Base-by-base conservation (phyloP, 2,329 filamentous ascomycete species). In the Arachnomyces sp. region DNA sequence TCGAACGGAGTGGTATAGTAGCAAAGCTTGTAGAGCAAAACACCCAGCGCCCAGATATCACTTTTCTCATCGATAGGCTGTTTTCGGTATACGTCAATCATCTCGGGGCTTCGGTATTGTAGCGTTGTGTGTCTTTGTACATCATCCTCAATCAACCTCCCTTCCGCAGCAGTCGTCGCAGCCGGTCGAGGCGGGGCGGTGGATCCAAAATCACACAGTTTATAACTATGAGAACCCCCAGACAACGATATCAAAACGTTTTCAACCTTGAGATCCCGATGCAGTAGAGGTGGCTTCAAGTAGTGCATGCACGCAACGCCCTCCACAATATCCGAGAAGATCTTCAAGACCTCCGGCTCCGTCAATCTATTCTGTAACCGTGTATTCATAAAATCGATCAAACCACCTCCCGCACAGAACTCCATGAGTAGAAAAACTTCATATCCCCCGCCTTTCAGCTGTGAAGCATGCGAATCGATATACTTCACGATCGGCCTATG, bases 371-470 rank as follows among this genome's bases (percentile, higher is more conserved):
- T 89, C 67, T 98, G 92, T 55, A 98, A 70, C 39, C 92, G 80
- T 28, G 92, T 98, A 67, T 98, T 98, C 92, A 98, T 98, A 62
- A 96, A 98, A 68, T 98, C 92, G 61, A 98, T 98, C 60, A 98
- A 69, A 28, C 92, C 90, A 49, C 92, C 92, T 37, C 92, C 92
- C 56, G 84, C 80, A 68, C 92, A 98, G 65, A 83, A 95, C 62
- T 98, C 92, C 92, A 98, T 98, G 49, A 98, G 80, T 57, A 98
- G 65, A 57, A 98, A 98, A 43, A 98, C 92, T 71, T 98, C 92
- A 63, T 95, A 98, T 43, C 92, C 92, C 31, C 89, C 89, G 38
- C 85, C 87, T 54, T 86, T 83, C 53, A 96, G 71, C 66, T 96
- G 89, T 12, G 88, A 95, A 29, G 92, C 92, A 66, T 98, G 92